These are phyloP conservation scores for Daphne laureola DNA, from an alignment of 441 rosid genomes.

Conservation along the genomic window DNA sequence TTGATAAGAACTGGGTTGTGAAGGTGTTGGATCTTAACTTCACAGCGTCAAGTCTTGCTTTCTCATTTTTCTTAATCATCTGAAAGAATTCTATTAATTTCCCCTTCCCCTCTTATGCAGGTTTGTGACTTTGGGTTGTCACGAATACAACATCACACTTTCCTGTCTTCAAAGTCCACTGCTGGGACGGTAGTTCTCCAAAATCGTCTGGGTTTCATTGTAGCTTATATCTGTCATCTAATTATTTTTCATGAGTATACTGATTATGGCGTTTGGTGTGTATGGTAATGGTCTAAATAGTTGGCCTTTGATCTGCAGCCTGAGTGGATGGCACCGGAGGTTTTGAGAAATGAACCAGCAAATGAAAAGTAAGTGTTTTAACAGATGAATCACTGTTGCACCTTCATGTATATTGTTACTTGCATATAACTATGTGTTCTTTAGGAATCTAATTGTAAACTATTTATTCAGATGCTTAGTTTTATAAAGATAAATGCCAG, in stretches of 20 bases:
- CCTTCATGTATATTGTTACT: no score
- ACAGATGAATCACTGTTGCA: background rate
- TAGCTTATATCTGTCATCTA: no score
- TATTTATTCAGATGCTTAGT: no score
- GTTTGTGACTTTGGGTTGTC: slow-evolving; percentile 98
- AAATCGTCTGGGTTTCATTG: background rate
- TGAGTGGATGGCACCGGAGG: slow-evolving; percentile 99
- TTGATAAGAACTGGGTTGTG: slow-evolving; percentile 94
- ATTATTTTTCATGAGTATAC: background rate
- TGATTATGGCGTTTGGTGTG: no score
- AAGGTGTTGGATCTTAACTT: slow-evolving; percentile 45
- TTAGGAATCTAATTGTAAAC: no score
- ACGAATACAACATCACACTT: slow-evolving; percentile 88
- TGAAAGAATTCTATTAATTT: slow-evolving; percentile 6
- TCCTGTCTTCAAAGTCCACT: slow-evolving; percentile 91
- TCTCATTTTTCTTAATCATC: background rate
- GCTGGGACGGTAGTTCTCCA: slow-evolving; percentile 80
- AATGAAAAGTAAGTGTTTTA: slow-evolving; percentile 75
- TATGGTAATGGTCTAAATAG: slow-evolving; percentile 1
- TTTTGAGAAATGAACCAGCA: slow-evolving; percentile 94
- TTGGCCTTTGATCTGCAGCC: slow-evolving; percentile 56
- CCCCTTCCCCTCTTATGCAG: slow-evolving; percentile 23
- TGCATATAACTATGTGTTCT: no score
- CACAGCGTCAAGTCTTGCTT: background rate
- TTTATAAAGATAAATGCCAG: no score